These are phyloP conservation scores for Hansfordia pulvinata DNA, from an alignment of 2,329 filamentous ascomycete genomes.

Conservation along the genomic window DNA sequence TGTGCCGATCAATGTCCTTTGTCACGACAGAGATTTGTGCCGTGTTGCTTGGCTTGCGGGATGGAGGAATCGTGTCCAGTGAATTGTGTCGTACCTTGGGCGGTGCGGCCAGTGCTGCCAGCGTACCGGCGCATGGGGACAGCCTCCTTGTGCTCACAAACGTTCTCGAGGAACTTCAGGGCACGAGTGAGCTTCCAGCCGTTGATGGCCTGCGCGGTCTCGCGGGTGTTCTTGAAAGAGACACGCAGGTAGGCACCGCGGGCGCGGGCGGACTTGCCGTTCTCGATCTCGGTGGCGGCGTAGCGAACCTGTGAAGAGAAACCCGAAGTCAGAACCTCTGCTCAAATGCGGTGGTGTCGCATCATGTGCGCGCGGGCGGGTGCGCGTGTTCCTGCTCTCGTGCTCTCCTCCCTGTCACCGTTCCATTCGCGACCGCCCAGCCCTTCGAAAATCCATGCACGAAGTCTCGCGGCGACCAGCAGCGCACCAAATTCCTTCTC, in stretches of 20 bases:
- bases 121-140: conserved; percentile 97
- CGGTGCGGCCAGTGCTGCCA: conserved; percentile 86
- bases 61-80: not conserved
- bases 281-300: conserved; percentile 78
- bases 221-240: conserved; percentile 99
- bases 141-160: conserved; percentile 91
- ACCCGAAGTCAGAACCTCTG: conserved; percentile 7
- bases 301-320: conserved; percentile 70
- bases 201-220: conserved; percentile 98
- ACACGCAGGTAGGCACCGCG: conserved; percentile 98
- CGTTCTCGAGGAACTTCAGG: conserved; percentile 94
- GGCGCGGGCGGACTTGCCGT: conserved; percentile 90
- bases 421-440: too few species aligned
- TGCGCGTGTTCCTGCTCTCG: too few species aligned
- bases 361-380: too few species aligned
- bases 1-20: too few species aligned
- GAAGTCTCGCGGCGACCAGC: too few species aligned
- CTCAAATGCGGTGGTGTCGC: too few species aligned
- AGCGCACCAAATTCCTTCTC: too few species aligned
- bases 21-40: too few species aligned
- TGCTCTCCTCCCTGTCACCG: too few species aligned
- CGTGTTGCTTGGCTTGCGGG: too few species aligned
- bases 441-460: too few species aligned
- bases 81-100: conserved; percentile 83
- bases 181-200: conserved; percentile 96